Percentiles rank a stretch among this genome's conserved stretches.
Evolutionary conservation across 176 grass and related monocot genomes (phyloP).

Genomic region (Lolium perenne): DNA sequence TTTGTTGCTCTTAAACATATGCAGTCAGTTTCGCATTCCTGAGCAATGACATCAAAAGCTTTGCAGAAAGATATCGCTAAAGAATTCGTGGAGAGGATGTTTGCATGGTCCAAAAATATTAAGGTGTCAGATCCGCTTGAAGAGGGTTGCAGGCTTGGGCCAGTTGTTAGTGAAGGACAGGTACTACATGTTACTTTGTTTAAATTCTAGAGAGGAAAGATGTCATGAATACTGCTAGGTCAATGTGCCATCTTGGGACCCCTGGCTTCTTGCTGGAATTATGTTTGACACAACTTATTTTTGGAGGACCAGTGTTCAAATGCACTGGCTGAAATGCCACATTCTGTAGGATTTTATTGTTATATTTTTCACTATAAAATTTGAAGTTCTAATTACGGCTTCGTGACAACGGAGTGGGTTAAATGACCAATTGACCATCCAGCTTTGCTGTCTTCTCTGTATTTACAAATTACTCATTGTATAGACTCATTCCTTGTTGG

Average conservation of each 20-base stretch:
- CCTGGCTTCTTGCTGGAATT: slow-evolving; percentile 5
- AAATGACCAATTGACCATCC: not conserved
- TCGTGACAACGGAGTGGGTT: slow-evolving; percentile 1
- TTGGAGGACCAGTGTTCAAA: not conserved
- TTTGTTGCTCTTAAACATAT: slow-evolving; percentile 7
- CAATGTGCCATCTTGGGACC: not conserved
- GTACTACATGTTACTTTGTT: slow-evolving; percentile 43
- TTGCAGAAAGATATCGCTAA: slow-evolving; percentile 85
- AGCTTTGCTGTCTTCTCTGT: not conserved
- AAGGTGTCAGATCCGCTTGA: slow-evolving; percentile 91
- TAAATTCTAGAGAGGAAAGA: not conserved
- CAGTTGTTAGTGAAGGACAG: slow-evolving; percentile 90
- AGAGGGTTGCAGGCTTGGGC: slow-evolving; percentile 96
- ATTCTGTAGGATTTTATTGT: slow-evolving; percentile 14
- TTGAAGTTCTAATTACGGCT: not conserved
- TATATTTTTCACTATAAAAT: not conserved
- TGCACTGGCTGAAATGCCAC: not conserved
- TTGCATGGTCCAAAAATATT: slow-evolving; percentile 90
- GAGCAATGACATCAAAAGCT: not conserved
- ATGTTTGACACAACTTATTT: not conserved
- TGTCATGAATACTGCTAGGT: not conserved
- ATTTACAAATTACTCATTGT: not conserved
- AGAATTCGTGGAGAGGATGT: slow-evolving; percentile 87
- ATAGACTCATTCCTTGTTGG: slow-evolving; percentile 11
- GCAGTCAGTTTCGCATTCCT: slow-evolving; percentile 24